Conservation (phyloP, 768 basidiomycete genomes). For the Macrolepiota fuliginosa region DNA sequence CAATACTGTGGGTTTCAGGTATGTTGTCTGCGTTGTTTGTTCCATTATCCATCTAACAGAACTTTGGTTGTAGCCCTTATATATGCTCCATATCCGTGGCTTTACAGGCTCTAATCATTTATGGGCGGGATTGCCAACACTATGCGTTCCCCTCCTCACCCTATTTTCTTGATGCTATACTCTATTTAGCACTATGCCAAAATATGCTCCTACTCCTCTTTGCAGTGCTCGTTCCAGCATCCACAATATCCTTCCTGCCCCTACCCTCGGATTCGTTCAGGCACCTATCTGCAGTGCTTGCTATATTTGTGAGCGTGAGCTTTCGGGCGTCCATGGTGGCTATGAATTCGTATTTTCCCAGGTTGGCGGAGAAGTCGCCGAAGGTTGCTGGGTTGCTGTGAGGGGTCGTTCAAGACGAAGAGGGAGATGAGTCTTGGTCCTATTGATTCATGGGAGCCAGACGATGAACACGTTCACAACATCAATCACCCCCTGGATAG, state of each 20-base stretch:
- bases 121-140: slow-evolving; percentile 91
- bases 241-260: slow-evolving; percentile 69
- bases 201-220: slow-evolving; percentile 78
- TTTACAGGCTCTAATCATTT: slow-evolving; percentile 84
- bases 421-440: slow-evolving; percentile 17
- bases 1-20: slow-evolving; percentile 93
- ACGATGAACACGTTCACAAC: background rate
- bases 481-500: slow-evolving; percentile 17
- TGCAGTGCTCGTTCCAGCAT: slow-evolving; percentile 65
- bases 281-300: slow-evolving; percentile 65
- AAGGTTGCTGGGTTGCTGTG: slow-evolving; percentile 46
- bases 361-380: slow-evolving; percentile 62
- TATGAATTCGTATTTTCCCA: slow-evolving; percentile 86
- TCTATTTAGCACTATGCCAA: slow-evolving; percentile 54
- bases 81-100: slow-evolving; percentile 86
- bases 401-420: slow-evolving; percentile 27
- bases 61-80: slow-evolving; percentile 57
- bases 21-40: slow-evolving; percentile 15
- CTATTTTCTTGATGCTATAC: background rate
- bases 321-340: slow-evolving; percentile 88
- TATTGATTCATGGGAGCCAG: slow-evolving; percentile 7
- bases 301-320: slow-evolving; percentile 76
- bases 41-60: background rate
- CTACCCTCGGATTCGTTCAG: slow-evolving; percentile 75
- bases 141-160: slow-evolving; percentile 50